Percentiles rank a stretch among this genome's conserved stretches.
Evolutionary conservation across 2,329 filamentous ascomycete genomes (phyloP).

Genomic region (Ophiocordyceps polyrhachis-furcata): DNA sequence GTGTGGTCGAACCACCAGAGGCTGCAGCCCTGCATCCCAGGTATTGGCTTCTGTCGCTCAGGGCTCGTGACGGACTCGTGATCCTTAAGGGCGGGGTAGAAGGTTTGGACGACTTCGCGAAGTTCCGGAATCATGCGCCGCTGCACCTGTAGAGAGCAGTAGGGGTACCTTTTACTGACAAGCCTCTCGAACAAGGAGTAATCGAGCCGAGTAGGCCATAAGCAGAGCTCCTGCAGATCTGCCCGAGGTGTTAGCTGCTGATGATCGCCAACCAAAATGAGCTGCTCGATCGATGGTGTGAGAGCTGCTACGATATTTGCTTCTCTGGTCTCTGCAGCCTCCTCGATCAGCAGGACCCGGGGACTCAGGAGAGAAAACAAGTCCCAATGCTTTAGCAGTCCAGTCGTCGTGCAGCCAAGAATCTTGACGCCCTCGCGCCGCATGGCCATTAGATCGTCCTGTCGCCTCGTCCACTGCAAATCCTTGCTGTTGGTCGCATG

Average conservation of each 20-base stretch:
- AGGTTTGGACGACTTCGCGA: slow-evolving; percentile 24
- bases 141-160: slow-evolving; percentile 46
- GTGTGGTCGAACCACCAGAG: slow-evolving; percentile 28
- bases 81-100: slow-evolving; percentile 26
- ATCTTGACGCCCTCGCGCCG: slow-evolving; percentile 23
- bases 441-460: slow-evolving; percentile 32
- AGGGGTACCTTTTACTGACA: slow-evolving; percentile 45
- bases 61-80: slow-evolving; percentile 20
- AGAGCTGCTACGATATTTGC: slow-evolving; percentile 35
- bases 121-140: slow-evolving; percentile 35
- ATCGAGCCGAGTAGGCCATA: slow-evolving; percentile 45
- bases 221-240: slow-evolving; percentile 38
- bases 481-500: slow-evolving; percentile 32
- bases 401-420: slow-evolving; percentile 57
- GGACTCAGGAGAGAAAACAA: slow-evolving; percentile 49
- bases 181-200: slow-evolving; percentile 67
- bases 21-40: slow-evolving; percentile 21
- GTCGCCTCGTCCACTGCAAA: slow-evolving; percentile 37
- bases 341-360: slow-evolving; percentile 54
- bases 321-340: slow-evolving; percentile 61
- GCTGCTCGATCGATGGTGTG: slow-evolving; percentile 31
- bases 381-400: slow-evolving; percentile 60
- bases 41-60: slow-evolving; percentile 18
- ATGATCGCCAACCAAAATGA: slow-evolving; percentile 55
- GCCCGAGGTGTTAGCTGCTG: slow-evolving; percentile 58